These are phyloP conservation scores for Euclidium syriacum DNA, from an alignment of 345 rosid genomes.

Conservation along the genomic window DNA sequence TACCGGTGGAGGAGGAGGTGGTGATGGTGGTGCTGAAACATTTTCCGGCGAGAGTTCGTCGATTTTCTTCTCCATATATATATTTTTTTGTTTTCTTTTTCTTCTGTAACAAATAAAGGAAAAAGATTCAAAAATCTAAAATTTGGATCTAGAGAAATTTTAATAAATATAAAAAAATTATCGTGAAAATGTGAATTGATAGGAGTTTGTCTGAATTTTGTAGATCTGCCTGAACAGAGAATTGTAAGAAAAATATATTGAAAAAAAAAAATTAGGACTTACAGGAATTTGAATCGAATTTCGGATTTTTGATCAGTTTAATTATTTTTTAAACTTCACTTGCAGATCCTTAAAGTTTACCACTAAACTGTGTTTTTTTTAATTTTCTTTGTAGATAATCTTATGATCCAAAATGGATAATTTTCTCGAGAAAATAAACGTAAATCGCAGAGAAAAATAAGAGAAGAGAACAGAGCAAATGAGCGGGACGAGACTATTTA, in stretches of 20 bases:
- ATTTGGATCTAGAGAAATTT: too few species aligned
- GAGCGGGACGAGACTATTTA: slow-evolving; percentile 13
- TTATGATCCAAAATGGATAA: neutral
- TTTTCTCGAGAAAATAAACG: neutral
- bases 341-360: neutral
- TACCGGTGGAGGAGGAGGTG: slow-evolving; percentile 2
- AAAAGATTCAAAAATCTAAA: neutral
- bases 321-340: slow-evolving; percentile 14
- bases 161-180: too few species aligned
- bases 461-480: neutral
- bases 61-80: slow-evolving; percentile 11
- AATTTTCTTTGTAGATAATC: neutral
- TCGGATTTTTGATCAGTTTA: slow-evolving; percentile 1
- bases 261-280: neutral
- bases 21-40: neutral
- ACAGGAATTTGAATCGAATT: neutral
- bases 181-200: too few species aligned
- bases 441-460: neutral
- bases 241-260: too few species aligned
- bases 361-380: neutral
- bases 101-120: slow-evolving; percentile 14
- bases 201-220: too few species aligned
- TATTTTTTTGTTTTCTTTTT: neutral
- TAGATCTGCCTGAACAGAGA: too few species aligned
- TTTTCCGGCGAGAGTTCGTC: slow-evolving; percentile 16